Conservation (phyloP, 2,329 filamentous ascomycete species). For the Ascochyta pisi region DNA sequence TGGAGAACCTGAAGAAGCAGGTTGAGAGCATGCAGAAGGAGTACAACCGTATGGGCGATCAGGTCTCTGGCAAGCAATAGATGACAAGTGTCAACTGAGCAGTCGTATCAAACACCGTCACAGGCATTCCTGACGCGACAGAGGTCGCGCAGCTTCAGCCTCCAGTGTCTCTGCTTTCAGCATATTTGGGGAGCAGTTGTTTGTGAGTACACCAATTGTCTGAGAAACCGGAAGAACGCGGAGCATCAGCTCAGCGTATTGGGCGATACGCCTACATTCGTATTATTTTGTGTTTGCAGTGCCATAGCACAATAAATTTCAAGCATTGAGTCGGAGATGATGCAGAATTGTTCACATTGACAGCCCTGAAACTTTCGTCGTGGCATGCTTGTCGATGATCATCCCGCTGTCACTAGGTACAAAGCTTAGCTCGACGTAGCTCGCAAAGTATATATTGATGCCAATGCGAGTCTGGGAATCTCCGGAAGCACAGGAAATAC, state of each 20-base stretch:
- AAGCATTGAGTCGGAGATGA: constrained; percentile 6
- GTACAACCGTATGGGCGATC: constrained; percentile 85
- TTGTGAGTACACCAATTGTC: neutral
- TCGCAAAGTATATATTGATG: neutral
- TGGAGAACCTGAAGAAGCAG: constrained; percentile 93
- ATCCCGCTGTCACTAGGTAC: constrained; percentile 7
- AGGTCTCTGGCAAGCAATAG: constrained; percentile 69
- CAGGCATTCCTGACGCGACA: constrained; percentile 20
- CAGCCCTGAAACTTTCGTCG: neutral
- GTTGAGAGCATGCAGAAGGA: constrained; percentile 80
- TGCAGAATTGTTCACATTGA: neutral
- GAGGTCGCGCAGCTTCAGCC: constrained; percentile 17
- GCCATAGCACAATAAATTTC: constrained; percentile 1
- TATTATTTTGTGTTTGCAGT: constrained; percentile 10
- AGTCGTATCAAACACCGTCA: constrained; percentile 14
- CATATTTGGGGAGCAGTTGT: neutral
- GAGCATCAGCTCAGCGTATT: constrained; percentile 1
- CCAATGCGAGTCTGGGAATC: neutral
- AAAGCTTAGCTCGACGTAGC: neutral
- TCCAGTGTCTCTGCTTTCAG: constrained; percentile 15
- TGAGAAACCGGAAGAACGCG: neutral
- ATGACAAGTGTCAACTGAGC: constrained; percentile 14
- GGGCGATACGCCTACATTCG: constrained; percentile 1
- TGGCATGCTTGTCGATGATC: neutral
- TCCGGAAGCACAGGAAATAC: neutral